These are phyloP conservation scores for Phoma herbarum DNA, from an alignment of 2,329 filamentous ascomycete genomes.

Conservation along the genomic window DNA sequence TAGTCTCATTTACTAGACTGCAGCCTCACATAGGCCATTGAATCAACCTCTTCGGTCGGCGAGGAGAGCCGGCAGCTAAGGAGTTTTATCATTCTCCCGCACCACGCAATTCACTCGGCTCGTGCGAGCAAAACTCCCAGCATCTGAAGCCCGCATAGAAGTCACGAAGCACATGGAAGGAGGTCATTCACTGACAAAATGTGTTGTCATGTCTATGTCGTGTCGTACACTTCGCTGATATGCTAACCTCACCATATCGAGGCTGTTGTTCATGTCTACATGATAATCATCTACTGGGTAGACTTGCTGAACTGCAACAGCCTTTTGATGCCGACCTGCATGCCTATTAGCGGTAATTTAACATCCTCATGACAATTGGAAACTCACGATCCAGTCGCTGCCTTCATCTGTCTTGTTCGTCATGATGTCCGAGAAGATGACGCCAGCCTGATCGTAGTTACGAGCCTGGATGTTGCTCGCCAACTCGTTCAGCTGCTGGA, in stretches of 20 bases:
- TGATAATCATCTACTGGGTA: conserved; percentile 30
- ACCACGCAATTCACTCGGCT: not conserved
- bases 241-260: not conserved
- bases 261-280: conserved; percentile 7
- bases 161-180: not conserved
- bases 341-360: conserved; percentile 5
- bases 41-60: not conserved
- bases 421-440: conserved; percentile 58
- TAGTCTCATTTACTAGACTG: no score
- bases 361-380: not conserved
- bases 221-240: conserved; percentile 6
- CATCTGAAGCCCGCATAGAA: not conserved
- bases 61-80: not conserved
- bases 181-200: not conserved
- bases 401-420: conserved; percentile 59
- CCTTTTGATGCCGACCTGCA: conserved; percentile 50
- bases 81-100: not conserved
- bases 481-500: conserved; percentile 70
- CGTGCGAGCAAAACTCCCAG: no score
- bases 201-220: conserved; percentile 2
- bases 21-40: no score
- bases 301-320: conserved; percentile 52
- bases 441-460: conserved; percentile 57
- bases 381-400: conserved; percentile 61
- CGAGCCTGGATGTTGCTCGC: conserved; percentile 51